Evolutionary conservation across 2,329 filamentous ascomycete genomes (phyloP), one percentile per base, ranked within the genome.

Genomic region (Verticillium alfalfae): DNA sequence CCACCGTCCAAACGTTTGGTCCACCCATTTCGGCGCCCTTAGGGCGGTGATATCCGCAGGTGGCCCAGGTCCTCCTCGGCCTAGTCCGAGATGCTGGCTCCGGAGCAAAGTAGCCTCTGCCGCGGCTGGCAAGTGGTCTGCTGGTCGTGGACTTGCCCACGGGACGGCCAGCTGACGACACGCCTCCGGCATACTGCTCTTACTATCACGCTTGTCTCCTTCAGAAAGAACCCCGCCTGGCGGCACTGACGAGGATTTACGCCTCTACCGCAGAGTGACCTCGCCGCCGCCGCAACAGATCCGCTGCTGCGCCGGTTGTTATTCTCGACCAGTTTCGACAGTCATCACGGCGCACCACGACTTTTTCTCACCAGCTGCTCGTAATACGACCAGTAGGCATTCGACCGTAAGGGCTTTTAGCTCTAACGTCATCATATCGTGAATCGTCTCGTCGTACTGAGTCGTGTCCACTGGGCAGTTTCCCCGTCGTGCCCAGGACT

Each of bases 191-290:
- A 76, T 72, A 62, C 69, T 68, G 75, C 76, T 66, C 79, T 81
- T 81, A 81, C 79, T 83, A 83, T 82, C 81, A 78, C 81, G 80
- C 79, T 82, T 84, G 70, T 82, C 81, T 79, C 79, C 79, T 82
- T 82, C 79, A 82, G 79, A 82, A 80, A 80, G 75, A 75, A 75
- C 70, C 75, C 76, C 73, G 73, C 71, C 67, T 69, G 69, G 68
- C 67, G 68, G 68, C 67, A 70, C 68, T 62, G 58, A 65, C 68
- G 60, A 61, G 34, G 34, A 54, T 54, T 38, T 37, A 52, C 45
- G 18, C 45, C 45, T 52, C 45, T 26, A 58, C 49, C 41, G 13
- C 15, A 34, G 57, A 15, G 38, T 58, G 18, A 62, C 59, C 45
- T 56, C 57, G 60, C 56, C 62, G 62, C 60, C 63, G 62, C n/a